Base-by-base conservation (phyloP, 805 yeast genomes). In the Lipomyces orientalis region DNA sequence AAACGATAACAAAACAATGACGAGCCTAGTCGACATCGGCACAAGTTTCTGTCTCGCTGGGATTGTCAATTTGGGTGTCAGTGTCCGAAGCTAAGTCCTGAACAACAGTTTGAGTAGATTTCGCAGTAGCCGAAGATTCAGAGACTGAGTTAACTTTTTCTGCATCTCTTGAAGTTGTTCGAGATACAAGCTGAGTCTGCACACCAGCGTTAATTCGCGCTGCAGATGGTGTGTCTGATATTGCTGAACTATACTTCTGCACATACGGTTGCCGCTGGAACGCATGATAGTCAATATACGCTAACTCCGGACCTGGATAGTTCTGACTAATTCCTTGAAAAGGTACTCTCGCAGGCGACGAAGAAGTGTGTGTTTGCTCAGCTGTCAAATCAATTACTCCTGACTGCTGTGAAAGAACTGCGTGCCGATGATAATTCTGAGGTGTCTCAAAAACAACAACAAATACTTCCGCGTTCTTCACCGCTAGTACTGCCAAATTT, bases 391-490 rank as follows among this genome's bases (percentile, higher is more conserved):
- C 55, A 52, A 52, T 31, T 7, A 52, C 55, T 7, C 34, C 34
- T 52, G 55, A n/a, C 34, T 52, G 55, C 9, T 52, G 55, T 16
- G 34, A 16, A 25, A 25, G 55, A 12, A 52, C 34, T 25, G 34
- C 55, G 25, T 25, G 55, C 12, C 34, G 55, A 14, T 52, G 55
- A 25, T 25, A 25, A 31, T 52, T 25, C 19, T 52, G 55, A 1
- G 22, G 57, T 9, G 22, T 43, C 62, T 68, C 66, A 34, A 61
- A 68, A 37, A 68, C 71, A 19, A 68, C 51, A 10, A 67, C 71
- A 60, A 68, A 68, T n/a, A 68, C 71, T 58, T 68, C 71, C 14
- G 71, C 71, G 49, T 68, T 68, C 61, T 68, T 68, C 16, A 64
- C 71, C 5, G 71, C 71, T 12, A 68, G 39, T 8, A 68, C 70